Percentiles rank a stretch among this genome's conserved stretches.
phyloP scores from a whole-genome alignment of 352 stramenopile species.

The Phytophthora tentaculata region DNA sequence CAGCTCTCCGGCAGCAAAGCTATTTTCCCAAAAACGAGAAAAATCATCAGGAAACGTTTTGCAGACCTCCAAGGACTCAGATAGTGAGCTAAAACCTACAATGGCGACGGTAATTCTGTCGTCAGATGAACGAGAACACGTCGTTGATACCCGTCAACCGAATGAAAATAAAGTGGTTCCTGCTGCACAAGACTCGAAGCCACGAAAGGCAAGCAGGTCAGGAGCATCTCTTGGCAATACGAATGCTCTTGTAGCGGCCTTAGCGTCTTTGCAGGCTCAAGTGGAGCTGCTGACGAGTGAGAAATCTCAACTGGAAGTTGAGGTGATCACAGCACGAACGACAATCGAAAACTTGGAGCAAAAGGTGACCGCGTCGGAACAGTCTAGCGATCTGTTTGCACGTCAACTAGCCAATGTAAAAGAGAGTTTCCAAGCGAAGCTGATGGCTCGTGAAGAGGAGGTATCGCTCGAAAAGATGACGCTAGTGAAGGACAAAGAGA shows the following conservation, averaged over 20 bases:
- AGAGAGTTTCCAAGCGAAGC: constrained; percentile 53
- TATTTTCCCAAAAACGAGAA: constrained; percentile 24
- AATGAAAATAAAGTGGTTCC: neutral
- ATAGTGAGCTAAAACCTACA: constrained; percentile 5
- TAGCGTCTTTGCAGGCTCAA: constrained; percentile 30
- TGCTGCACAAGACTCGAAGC: constrained; percentile 3
- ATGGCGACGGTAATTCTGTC: too few relatives aligned
- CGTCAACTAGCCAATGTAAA: constrained; percentile 52
- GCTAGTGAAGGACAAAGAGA: constrained; percentile 40
- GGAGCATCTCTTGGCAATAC: constrained; percentile 16
- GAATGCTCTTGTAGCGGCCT: constrained; percentile 25
- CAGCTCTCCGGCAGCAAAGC: constrained; percentile 21
- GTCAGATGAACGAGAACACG: neutral
- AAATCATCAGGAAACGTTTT: constrained; percentile 3
- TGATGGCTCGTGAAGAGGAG: constrained; percentile 44
- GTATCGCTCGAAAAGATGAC: constrained; percentile 38
- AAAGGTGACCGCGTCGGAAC: constrained; percentile 42
- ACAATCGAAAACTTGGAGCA: constrained; percentile 42
- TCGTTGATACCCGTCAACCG: neutral
- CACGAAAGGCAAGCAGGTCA: constrained; percentile 4
- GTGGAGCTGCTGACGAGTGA: constrained; percentile 28
- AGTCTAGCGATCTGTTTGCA: constrained; percentile 47
- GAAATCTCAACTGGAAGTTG: constrained; percentile 34
- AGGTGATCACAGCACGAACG: constrained; percentile 20
- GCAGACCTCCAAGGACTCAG: constrained; percentile 5